Base-by-base conservation (phyloP, 1,139 yeast genomes). In the Williopsis jadinii region DNA sequence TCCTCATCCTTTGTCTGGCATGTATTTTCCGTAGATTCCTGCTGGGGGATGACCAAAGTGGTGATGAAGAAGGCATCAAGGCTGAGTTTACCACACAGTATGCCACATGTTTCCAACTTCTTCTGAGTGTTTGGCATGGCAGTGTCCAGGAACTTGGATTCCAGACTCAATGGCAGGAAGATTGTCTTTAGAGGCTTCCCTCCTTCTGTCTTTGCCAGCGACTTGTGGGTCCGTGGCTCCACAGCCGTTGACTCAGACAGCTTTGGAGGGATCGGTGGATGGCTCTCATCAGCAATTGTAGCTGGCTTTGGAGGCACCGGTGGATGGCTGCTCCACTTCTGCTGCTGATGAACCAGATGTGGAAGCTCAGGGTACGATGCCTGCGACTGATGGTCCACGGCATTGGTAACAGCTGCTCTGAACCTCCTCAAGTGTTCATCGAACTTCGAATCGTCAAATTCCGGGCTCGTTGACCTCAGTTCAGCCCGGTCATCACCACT, bases 91-190 rank as follows among this genome's bases (percentile, higher is more conserved):
- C 84, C 84, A 55, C 81, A 75, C 27, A 78, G 63, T 30, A 78
- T 74, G 11, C 84, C 84, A 53, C 83, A 77, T 0, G 84, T 78
- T 52, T 78, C 84, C n/a, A 78, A 59, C 36, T 70, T 70, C 12
- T 58, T 55, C 1, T 36, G 15, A 1, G 84, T 77, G 51, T 78
- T 78, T 3, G 59, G 46, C 11, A 55, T 49, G 2, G 83, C 78
- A 11, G 73, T 54, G 19, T 53, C 47, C 9, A 75, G 59, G 48
- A 77, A 77, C 27, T 54, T 47, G 2, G 56, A 43, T 29, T 73
- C 64, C 13, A 77, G 58, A 28, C 60, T 58, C 0, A 58, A 45
- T 0, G 84, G 80, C 12, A 76, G 53, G 52, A 68, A 76, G 2
- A 75, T 56, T 0, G 77, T 64, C 37, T 81, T 64, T 35, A 77